Base-by-base conservation (phyloP, 2,329 filamentous ascomycete genomes). In the Botryotinia narcissicola region DNA sequence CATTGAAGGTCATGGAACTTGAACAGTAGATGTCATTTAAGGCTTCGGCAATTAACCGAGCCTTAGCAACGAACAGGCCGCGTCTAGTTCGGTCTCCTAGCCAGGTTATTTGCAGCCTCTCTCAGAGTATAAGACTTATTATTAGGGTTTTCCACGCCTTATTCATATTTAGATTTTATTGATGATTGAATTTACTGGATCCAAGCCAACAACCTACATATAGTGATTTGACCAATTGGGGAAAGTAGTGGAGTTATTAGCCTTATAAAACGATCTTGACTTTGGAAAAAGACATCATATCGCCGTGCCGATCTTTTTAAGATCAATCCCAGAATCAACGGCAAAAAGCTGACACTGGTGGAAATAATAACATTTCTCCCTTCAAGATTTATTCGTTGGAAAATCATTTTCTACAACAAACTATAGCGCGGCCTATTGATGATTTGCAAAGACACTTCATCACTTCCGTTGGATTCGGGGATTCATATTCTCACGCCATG, bases 241-340 rank as follows among this genome's bases (percentile, higher is more conserved):
- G 73, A 64, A 14, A 14, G 12, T 3, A 70, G 57, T 72, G 75
- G 74, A 20, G 14, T 76, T 32, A 60, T 73, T 6, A 70, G 72
- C 29, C n/a, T 76, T 5, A 73, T 75, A 4, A 79, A 78, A 44
- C 35, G 46, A 46, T 73, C 32, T 42, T 77, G 3, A 70, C 63
- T 32, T 42, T 76, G 25, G 70, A 76, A 42, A 81, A 81, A 44
- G 81, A 81, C 0, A 78, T 83, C 5, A 81, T 84, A 40, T 80
- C 82, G 12, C 51, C 29, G n/a, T 42, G 12, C 61, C 14, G 51
- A 29, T 51, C 48, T 74, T 14, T 35, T 51, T 3, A 40, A 59
- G 16, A 9, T 48, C 7, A 72, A 72, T n/a, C 60, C 57, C 5
- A 73, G 44, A 5, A 51, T 74, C 10, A 7, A 69, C 44, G 77